Evolutionary conservation across 2,329 filamentous ascomycete species (phyloP).

Genomic region (Aureobasidium sp.): DNA sequence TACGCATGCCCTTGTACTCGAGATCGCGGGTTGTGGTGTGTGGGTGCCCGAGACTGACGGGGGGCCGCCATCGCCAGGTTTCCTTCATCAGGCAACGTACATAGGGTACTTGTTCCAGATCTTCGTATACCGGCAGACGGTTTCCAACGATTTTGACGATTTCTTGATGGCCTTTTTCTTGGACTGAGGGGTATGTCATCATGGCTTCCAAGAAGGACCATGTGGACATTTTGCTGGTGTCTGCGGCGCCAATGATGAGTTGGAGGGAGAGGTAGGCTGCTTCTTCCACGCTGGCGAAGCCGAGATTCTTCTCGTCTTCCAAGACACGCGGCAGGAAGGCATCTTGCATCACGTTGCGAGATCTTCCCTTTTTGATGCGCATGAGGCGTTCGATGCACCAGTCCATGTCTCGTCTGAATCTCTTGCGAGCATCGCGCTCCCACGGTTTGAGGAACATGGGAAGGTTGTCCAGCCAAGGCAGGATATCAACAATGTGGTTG

Average conservation of each 20-base stretch:
- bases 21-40: slow-evolving; percentile 32
- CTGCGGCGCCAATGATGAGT: slow-evolving; percentile 17
- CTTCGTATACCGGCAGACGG: slow-evolving; percentile 20
- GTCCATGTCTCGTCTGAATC: slow-evolving; percentile 7
- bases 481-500: slow-evolving; percentile 7
- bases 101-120: slow-evolving; percentile 42
- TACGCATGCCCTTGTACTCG: slow-evolving; percentile 32
- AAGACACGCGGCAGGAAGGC: slow-evolving; percentile 12
- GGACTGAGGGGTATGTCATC: slow-evolving; percentile 25
- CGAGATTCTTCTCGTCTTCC: slow-evolving; percentile 16
- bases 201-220: slow-evolving; percentile 20
- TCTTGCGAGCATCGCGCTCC: slow-evolving; percentile 1
- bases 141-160: slow-evolving; percentile 28
- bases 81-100: slow-evolving; percentile 53
- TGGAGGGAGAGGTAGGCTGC: slow-evolving; percentile 16
- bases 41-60: slow-evolving; percentile 35
- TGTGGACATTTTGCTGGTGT: slow-evolving; percentile 15
- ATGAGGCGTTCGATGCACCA: slow-evolving; percentile 14
- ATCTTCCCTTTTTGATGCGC: slow-evolving; percentile 10
- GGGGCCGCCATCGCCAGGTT: slow-evolving; percentile 50
- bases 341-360: slow-evolving; percentile 8
- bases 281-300: slow-evolving; percentile 15
- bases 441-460: slow-evolving; percentile 16
- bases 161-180: slow-evolving; percentile 27
- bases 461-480: slow-evolving; percentile 13